Evolutionary conservation across 2,329 filamentous ascomycete genomes (phyloP).

Genomic region (Periglandula ipomoeae): DNA sequence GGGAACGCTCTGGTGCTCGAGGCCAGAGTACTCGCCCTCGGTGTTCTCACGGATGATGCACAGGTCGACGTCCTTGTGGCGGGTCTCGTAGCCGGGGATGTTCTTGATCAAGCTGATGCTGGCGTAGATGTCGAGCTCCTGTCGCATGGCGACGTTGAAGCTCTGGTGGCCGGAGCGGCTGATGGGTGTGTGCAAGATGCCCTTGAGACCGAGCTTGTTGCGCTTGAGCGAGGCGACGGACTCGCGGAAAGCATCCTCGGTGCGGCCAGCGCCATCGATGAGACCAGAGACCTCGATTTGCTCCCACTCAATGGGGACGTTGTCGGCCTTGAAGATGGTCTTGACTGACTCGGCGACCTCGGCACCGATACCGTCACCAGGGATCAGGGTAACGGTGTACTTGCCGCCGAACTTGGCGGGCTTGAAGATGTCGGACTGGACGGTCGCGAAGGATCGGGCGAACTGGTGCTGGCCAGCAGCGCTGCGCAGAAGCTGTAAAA

Average conservation of each 20-base stretch:
- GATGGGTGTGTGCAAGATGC: conserved; percentile 95
- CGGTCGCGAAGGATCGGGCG: conserved; percentile 61
- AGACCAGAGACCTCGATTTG: conserved; percentile 93
- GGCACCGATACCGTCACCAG: conserved; percentile 96
- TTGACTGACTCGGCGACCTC: conserved; percentile 98
- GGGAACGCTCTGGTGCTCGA: conserved; percentile 94
- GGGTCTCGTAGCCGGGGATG: conserved; percentile 95
- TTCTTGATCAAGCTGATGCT: conserved; percentile 98
- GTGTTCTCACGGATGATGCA: conserved; percentile 99
- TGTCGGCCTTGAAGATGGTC: conserved; percentile 99
- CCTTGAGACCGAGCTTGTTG: conserved; percentile 98
- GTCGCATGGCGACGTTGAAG: conserved; percentile 98
- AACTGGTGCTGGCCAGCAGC: conserved; percentile 34
- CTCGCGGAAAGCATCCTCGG: conserved; percentile 91
- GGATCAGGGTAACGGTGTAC: conserved; percentile 97
- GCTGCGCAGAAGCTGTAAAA: conserved; percentile 41
- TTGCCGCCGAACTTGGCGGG: conserved; percentile 98
- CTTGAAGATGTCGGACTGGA: conserved; percentile 96
- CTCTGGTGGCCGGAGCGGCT: conserved; percentile 95
- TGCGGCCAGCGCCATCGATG: conserved; percentile 68
- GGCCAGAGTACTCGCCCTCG: conserved; percentile 97
- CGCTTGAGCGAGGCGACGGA: conserved; percentile 90
- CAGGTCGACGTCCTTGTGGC: conserved; percentile 93
- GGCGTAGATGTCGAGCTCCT: conserved; percentile 99
- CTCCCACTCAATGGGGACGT: conserved; percentile 97